Evolutionary conservation across 2,329 filamentous ascomycete genomes (phyloP), one percentile per base, ranked within the genome.

Genomic region (Cadophora luteo-olivacea): DNA sequence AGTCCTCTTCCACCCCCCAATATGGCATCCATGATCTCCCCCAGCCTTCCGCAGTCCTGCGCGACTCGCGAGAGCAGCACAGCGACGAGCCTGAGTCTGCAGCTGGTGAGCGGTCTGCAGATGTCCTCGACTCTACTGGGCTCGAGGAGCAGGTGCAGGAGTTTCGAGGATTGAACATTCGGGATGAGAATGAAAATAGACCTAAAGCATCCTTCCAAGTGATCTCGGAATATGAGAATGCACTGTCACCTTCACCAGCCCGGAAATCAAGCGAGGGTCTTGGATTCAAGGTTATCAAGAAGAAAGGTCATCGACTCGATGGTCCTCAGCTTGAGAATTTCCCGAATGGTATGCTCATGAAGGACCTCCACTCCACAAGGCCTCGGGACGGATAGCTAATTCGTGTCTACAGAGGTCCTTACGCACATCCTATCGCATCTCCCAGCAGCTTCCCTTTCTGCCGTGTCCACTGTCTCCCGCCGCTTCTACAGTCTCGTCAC

Each of bases 401-500:
- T 19, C 55, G 29, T 61, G 67, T 45, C 36, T 14, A 11, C 80
- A 97, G 96, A 99, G 85, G 90, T 98, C 67, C 81, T 98, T 79
- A 97, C 93, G 12, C 94, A 97, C 76, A 90, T 97, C 38, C 82
- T 98, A 67, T 97, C 96, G 49, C 92, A 98, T 81, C 84, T 99
- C 64, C 91, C 94, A 63, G 93, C 94, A 11, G 88, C 92, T 71
- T 94, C 95, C 29, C 87, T 98, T 74, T 89, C 91, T 22, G 87
- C 91, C 11, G 91, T 97, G 12, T 91, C 94, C 22, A 86, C 97
- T 62, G 93, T 98, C 36, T 97, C 93, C 41, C 92, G 90, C 76
- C 91, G 92, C 65, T 97, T 98, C 78, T 92, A 97, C 79, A 85
- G 86, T 64, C 84, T 98, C 51, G 91, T 98, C 66, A 97, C 93